phyloP scores from a whole-genome alignment of 768 basidiomycete species.

The Lactarius tabidus region DNA sequence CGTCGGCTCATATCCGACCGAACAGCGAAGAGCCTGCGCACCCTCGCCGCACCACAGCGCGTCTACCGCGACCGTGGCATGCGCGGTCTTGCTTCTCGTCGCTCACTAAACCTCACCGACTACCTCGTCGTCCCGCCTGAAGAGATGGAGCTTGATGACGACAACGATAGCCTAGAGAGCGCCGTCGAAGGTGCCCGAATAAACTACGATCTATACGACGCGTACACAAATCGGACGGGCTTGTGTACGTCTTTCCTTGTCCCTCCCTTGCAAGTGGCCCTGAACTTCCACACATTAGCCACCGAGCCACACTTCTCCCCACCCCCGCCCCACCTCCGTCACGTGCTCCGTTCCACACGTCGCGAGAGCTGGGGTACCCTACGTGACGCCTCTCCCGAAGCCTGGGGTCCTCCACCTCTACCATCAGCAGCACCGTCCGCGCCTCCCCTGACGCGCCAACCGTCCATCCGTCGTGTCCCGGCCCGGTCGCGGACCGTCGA shows the following conservation, averaged over 20 bases:
- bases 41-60: constrained; percentile 50
- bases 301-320: constrained; percentile 11
- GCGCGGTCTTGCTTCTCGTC: constrained; percentile 7
- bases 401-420: constrained; percentile 18
- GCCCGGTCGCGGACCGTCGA: constrained; percentile 53
- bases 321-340: constrained; percentile 15
- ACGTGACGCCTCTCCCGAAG: constrained; percentile 17
- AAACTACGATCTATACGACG: constrained; percentile 63
- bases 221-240: constrained; percentile 35
- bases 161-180: constrained; percentile 58
- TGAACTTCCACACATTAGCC: neutral
- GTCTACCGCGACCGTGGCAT: constrained; percentile 43
- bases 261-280: neutral
- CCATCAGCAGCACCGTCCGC: constrained; percentile 11
- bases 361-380: constrained; percentile 22
- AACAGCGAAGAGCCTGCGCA: constrained; percentile 59
- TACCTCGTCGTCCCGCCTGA: constrained; percentile 50
- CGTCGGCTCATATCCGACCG: constrained; percentile 60
- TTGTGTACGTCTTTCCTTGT: constrained; percentile 10
- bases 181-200: constrained; percentile 52
- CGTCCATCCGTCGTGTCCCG: constrained; percentile 55
- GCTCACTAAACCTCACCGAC: constrained; percentile 43
- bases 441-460: constrained; percentile 47
- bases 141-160: constrained; percentile 52
- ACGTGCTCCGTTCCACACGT: constrained; percentile 8